Percentiles rank a stretch among this genome's conserved stretches.
phyloP scores from a whole-genome alignment of 306 rosid species.

The Cicer bijugum region DNA sequence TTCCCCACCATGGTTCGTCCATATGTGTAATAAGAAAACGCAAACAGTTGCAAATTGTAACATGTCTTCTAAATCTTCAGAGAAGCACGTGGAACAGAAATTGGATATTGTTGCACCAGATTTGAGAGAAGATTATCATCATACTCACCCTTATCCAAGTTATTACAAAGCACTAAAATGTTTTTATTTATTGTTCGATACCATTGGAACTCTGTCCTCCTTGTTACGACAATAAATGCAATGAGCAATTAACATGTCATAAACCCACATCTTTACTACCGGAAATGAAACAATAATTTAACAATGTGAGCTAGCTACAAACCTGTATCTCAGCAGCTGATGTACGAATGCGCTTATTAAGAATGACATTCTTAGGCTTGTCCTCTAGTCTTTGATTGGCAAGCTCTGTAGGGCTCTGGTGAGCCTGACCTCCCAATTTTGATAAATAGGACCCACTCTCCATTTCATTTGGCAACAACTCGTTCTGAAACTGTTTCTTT shows the following conservation, averaged over 20 bases:
- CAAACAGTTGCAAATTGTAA: conserved; percentile 19
- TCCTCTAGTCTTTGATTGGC: conserved; percentile 66
- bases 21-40: not conserved
- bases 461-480: conserved; percentile 68
- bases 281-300: conserved; percentile 33
- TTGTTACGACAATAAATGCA: conserved; percentile 8
- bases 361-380: conserved; percentile 60
- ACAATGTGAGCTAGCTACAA: conserved; percentile 42
- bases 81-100: conserved; percentile 34
- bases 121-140: conserved; percentile 30
- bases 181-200: conserved; percentile 17
- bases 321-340: conserved; percentile 73
- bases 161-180: conserved; percentile 18
- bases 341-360: conserved; percentile 70
- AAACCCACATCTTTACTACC: conserved; percentile 28
- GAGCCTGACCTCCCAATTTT: conserved; percentile 67
- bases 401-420: conserved; percentile 56
- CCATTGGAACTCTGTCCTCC: conserved; percentile 24
- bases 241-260: conserved; percentile 26
- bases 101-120: conserved; percentile 17
- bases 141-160: conserved; percentile 30
- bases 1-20: conserved; percentile 15
- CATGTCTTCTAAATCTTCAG: conserved; percentile 27
- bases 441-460: conserved; percentile 55
- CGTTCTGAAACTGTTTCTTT: conserved; percentile 68